Percentiles rank a stretch among this genome's conserved stretches.
Conservation (phyloP, 2,329 filamentous ascomycete genomes). For the Xylariaceae sp. region DNA sequence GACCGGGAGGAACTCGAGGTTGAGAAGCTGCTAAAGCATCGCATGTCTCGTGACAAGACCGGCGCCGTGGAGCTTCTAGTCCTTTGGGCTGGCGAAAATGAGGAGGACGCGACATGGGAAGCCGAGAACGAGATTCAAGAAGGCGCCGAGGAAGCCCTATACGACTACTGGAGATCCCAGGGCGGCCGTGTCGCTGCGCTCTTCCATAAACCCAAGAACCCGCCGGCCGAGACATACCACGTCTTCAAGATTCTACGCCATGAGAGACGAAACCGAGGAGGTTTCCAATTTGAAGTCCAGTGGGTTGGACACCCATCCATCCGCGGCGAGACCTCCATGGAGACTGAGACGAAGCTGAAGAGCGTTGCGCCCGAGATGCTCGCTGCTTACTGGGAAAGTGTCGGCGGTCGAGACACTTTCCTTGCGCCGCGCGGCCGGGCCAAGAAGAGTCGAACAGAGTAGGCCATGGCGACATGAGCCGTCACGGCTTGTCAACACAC, state of each 20-base stretch:
- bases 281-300: conserved; percentile 31
- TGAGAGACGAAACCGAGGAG: conserved; percentile 26
- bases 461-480: not conserved
- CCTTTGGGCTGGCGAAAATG: conserved; percentile 28
- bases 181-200: conserved; percentile 30
- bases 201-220: conserved; percentile 27
- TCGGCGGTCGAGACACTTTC: conserved; percentile 27
- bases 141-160: conserved; percentile 31
- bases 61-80: conserved; percentile 31
- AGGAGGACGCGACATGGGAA: conserved; percentile 32
- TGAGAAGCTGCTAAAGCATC: conserved; percentile 26
- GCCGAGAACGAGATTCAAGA: conserved; percentile 33
- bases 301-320: conserved; percentile 32
- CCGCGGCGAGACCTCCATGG: conserved; percentile 28
- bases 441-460: conserved; percentile 22
- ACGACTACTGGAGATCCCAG: conserved; percentile 32
- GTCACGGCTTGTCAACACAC: not conserved
- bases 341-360: conserved; percentile 30
- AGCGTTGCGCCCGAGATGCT: conserved; percentile 25
- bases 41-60: conserved; percentile 20
- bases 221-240: conserved; percentile 27
- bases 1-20: conserved; percentile 28
- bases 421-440: conserved; percentile 27
- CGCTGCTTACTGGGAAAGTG: conserved; percentile 29
- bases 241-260: conserved; percentile 30